A percentile compares a stretch with the other conserved stretches of the same genome.
Conservation (phyloP, 768 basidiomycete species). For the Boletus coccyginus region DNA sequence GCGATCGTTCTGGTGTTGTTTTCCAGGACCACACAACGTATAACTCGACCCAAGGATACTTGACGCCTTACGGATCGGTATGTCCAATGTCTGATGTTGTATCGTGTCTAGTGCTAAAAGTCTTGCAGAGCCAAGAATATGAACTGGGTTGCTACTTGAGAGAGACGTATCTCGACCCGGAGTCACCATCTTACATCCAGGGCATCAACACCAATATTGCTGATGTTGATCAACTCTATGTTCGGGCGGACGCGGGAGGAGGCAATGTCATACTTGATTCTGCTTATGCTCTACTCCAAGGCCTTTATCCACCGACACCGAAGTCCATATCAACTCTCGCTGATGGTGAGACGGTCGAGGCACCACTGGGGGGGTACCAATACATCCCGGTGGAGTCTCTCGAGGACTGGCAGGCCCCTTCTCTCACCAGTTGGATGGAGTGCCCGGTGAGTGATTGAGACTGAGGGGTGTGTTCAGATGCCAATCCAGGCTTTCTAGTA, state of each 20-base stretch:
- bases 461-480: background rate
- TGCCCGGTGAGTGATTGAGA: slow-evolving; percentile 40
- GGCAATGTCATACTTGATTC: slow-evolving; percentile 82
- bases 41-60: slow-evolving; percentile 56
- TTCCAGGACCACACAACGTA: slow-evolving; percentile 76
- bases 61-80: slow-evolving; percentile 74
- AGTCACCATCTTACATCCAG: slow-evolving; percentile 63
- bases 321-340: slow-evolving; percentile 68
- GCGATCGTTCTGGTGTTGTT: slow-evolving; percentile 59
- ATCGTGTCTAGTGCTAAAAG: background rate
- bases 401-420: slow-evolving; percentile 55
- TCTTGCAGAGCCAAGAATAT: slow-evolving; percentile 47
- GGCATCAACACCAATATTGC: slow-evolving; percentile 65
- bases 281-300: slow-evolving; percentile 78
- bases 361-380: slow-evolving; percentile 83
- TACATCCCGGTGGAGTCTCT: slow-evolving; percentile 66
- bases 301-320: slow-evolving; percentile 74
- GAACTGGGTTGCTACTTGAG: slow-evolving; percentile 59
- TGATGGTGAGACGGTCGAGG: slow-evolving; percentile 64
- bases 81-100: slow-evolving; percentile 17
- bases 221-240: slow-evolving; percentile 64
- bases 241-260: slow-evolving; percentile 72
- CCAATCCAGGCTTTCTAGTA: slow-evolving; percentile 16
- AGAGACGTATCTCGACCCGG: slow-evolving; percentile 58
- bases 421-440: slow-evolving; percentile 75